Percentiles rank a stretch among this genome's conserved stretches.
Evolutionary conservation across 176 grass and related monocot genomes (phyloP).

Genomic region (barley (Hordeum vulgare)): MorexV3_pseudomolecules_assembly NC_058518.1:117821289-117821788

Average conservation of each 20-base stretch:
- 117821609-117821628: background rate
- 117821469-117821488: background rate
- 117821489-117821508: background rate
- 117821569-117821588: background rate
- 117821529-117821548: background rate
- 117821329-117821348: background rate
- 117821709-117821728: constrained; percentile 3
- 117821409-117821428: background rate
- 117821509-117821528: background rate
- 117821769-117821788: background rate
- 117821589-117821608: background rate
- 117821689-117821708: constrained; percentile 5
- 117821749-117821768: background rate
- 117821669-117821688: background rate
- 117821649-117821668: background rate
- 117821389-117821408: background rate
- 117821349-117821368: background rate
- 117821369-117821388: background rate
- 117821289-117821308: background rate
- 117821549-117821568: background rate
- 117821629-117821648: background rate
- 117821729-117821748: background rate
- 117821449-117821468: background rate
- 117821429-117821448: background rate
- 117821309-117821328: background rate